Evolutionary conservation across 495 filamentous ascomycete species (phyloP), one percentile per base, ranked within the genome.

Genomic region (Endocarpon pusillum): DNA sequence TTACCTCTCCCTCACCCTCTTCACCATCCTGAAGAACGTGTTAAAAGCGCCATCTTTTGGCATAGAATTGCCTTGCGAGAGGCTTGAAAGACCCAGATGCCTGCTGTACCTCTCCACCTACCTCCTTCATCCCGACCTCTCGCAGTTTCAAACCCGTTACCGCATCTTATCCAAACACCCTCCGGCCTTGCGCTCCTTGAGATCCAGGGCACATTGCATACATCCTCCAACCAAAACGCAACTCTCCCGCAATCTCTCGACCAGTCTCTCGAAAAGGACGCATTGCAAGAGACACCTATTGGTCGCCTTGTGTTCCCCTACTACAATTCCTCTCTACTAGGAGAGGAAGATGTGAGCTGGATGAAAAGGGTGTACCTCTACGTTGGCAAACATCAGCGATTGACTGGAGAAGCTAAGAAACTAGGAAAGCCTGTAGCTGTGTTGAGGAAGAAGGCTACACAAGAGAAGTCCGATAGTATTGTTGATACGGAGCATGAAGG

Each of bases 381-480:
- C 48, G 69, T 94, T 3, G 89, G 89, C 8, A 66, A 75, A 52
- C 78, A 94, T 47, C 89, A 97, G 58, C 68, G 87, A 31, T 66
- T 97, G 51, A 78, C 73, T 1, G 89, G 89, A 7, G 84, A 96
- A 51, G 74, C 91, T 6, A 91, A 84, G 67, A 89, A 81, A 46
- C 51, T 96, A 4, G 60, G 62, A 3, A 78, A 71, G 38, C 73
- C 86, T 9, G 46, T 94, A 42, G 91, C 75, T 7, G 65, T 96
- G 8, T 61, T 94, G n/a, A 62, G 65, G 42, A 69, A 65, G 45
- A 60, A 63, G 32, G 44, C 44, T 30, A 44, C 40, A 40, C 37
- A 36, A 22, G 38, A 42, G 20, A 59, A 66, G 45, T 7, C 10
- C 0, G 23, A 21, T 22, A n/a, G 24, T 12, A 35, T n/a, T 16